Evolutionary conservation across 352 stramenopile genomes (phyloP).

Genomic region (Pythium brachiatum): DNA sequence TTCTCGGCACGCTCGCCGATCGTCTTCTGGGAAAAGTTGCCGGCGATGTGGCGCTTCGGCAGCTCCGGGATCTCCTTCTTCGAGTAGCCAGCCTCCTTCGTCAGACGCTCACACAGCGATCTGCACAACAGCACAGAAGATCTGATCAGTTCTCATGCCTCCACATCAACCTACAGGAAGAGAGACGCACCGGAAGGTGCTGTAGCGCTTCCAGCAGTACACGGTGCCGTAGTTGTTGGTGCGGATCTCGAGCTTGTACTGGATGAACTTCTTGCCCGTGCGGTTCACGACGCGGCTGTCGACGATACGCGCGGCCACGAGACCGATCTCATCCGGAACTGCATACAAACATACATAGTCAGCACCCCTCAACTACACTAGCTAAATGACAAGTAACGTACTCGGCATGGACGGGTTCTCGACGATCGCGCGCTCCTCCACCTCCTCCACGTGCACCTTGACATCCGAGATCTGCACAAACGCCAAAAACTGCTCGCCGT

Average conservation of each 20-base stretch:
- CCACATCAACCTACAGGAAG: background rate
- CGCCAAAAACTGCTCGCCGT: constrained; percentile 78
- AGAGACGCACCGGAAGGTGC: constrained; percentile 71
- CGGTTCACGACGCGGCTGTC: constrained; percentile 83
- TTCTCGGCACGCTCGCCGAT: constrained; percentile 85
- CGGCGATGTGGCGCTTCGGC: constrained; percentile 76
- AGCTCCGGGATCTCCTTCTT: constrained; percentile 83
- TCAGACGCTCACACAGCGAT: constrained; percentile 78
- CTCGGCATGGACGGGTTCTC: constrained; percentile 74
- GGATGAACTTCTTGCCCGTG: constrained; percentile 86
- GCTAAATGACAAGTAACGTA: constrained; percentile 35
- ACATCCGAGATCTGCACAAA: constrained; percentile 85
- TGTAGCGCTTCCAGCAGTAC: constrained; percentile 88
- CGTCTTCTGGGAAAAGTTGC: constrained; percentile 82
- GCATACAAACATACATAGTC: constrained; percentile 12
- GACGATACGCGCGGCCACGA: constrained; percentile 80
- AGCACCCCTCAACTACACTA: constrained; percentile 18
- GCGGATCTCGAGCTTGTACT: constrained; percentile 89
- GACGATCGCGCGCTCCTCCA: constrained; percentile 77
- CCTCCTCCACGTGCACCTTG: constrained; percentile 59
- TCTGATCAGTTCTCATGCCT: background rate
- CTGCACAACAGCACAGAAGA: constrained; percentile 23
- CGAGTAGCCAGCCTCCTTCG: constrained; percentile 83
- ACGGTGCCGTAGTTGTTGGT: constrained; percentile 88
- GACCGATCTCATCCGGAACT: constrained; percentile 81